Evolutionary conservation across 306 rosid genomes (phyloP).

Genomic region (Citrullus amarus): DNA sequence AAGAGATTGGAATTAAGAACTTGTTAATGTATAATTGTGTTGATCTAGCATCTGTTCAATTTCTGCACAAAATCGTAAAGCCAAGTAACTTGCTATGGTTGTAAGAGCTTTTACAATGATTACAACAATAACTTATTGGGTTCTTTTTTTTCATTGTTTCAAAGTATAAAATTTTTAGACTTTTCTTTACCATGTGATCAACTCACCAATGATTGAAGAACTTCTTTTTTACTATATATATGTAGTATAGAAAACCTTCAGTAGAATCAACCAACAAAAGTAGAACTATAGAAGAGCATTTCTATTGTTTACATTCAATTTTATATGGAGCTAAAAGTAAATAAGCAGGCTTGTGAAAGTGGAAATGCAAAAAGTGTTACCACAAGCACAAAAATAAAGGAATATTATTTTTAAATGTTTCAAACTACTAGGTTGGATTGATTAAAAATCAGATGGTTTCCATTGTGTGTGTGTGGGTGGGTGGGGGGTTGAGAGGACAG

Average conservation of each 20-base stretch:
- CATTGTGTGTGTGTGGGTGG: not conserved
- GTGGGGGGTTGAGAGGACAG: not conserved
- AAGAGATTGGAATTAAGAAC: conserved; percentile 7
- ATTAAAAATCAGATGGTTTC: not conserved
- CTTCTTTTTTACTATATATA: not conserved
- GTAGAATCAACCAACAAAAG: not conserved
- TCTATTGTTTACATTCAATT: not conserved
- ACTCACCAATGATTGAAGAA: not conserved
- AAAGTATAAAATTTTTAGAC: not conserved
- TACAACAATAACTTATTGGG: not conserved
- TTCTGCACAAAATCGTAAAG: not conserved
- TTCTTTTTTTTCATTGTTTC: not conserved
- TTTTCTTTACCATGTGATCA: not conserved
- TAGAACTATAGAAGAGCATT: not conserved
- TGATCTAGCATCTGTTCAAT: not conserved
- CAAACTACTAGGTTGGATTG: not conserved
- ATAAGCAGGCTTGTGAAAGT: not conserved
- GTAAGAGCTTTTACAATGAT: not conserved
- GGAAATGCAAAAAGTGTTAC: not conserved
- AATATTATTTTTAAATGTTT: not conserved
- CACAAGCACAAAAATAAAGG: not conserved
- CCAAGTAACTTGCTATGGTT: not conserved
- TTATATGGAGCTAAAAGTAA: not conserved
- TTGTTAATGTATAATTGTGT: not conserved
- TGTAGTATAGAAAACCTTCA: not conserved